These are phyloP conservation scores for Mucuna pruriens DNA, from an alignment of 306 rosid species.

Conservation along the genomic window DNA sequence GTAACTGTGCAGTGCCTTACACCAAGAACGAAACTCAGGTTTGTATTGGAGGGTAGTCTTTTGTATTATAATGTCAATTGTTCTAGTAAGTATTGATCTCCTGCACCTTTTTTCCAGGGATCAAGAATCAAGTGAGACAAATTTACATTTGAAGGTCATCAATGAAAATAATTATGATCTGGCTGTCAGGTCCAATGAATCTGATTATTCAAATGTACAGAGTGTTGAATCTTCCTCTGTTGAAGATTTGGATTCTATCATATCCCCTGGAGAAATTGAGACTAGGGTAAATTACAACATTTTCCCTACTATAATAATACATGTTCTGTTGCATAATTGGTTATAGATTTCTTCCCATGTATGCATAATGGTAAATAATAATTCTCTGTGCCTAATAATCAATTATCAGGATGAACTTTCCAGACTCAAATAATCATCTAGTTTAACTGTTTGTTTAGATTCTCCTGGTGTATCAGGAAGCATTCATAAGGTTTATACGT, in stretches of 20 bases:
- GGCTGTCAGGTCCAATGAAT: conserved; percentile 46
- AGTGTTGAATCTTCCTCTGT: conserved; percentile 48
- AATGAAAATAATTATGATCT: conserved; percentile 43
- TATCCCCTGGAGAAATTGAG: conserved; percentile 46
- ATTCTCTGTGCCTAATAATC: conserved; percentile 5
- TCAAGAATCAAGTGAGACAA: conserved; percentile 43
- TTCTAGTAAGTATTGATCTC: conserved; percentile 28
- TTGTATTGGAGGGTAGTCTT: conserved; percentile 35
- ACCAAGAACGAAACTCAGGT: conserved; percentile 52
- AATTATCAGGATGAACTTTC: background rate
- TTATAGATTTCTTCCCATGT: conserved; percentile 7
- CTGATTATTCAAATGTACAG: conserved; percentile 48
- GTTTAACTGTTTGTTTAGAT: conserved; percentile 6
- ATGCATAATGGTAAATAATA: conserved; percentile 28
- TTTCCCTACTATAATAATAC: conserved; percentile 9
- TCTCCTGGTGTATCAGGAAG: background rate
- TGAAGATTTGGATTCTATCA: conserved; percentile 47
- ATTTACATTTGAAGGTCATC: conserved; percentile 34
- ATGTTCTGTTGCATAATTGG: conserved; percentile 25
- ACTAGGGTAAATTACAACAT: conserved; percentile 45
- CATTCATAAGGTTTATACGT: background rate
- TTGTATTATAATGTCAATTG: conserved; percentile 8
- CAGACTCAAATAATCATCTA: background rate
- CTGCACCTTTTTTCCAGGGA: conserved; percentile 44
- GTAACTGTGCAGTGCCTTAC: conserved; percentile 61